Base-by-base conservation (phyloP, 352 stramenopile genomes). In the Plasmopara halstedii region DNA sequence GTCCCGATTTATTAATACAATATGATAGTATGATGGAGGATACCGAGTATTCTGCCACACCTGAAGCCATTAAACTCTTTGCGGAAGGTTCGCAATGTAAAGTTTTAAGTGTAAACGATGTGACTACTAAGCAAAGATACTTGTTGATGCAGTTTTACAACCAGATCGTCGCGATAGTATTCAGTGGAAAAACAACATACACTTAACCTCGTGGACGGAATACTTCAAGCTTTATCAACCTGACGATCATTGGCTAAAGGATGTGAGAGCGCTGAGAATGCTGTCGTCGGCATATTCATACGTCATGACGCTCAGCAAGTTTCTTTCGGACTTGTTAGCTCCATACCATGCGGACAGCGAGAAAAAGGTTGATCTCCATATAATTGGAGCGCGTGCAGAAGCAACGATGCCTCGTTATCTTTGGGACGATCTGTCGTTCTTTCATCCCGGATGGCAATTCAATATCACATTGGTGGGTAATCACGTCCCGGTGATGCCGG, bases 231-330 rank as follows among this genome's bases (percentile, higher is more conserved):
- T 71, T 6, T 78, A 78, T 29, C 56, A 58, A 7, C 53, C 49
- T 32, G 47, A 67, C 6, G n/a, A 42, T 2, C 19, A 29, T n/a
- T 74, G 61, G 52, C 34, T 81, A n/a, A 22, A 44, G 1, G 57
- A 82, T 37, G 21, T 41, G 22, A 53, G 50, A 22, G 62, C 62
- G 4, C 9, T 81, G 21, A 61, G 74, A 6, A 58, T 89, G 20
- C 43, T 83, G 7, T 89, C 78, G 5, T 76, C 75, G 10, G 69
- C 71, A 11, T 87, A 81, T 63, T 84, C 74, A 15, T 89, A 73
- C 48, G 65, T 79, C 35, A 65, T 83, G 56, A 89, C 78, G 15
- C 62, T 89, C 17, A 64, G 50, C 20, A 58, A 59, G 23, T 79
- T 73, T n/a, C 39, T 71, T 2, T 38, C 54, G n/a, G 44, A 58